These are phyloP conservation scores for Tagetes patula DNA, from an alignment of 129 eudicot species.

Conservation along the genomic window DNA sequence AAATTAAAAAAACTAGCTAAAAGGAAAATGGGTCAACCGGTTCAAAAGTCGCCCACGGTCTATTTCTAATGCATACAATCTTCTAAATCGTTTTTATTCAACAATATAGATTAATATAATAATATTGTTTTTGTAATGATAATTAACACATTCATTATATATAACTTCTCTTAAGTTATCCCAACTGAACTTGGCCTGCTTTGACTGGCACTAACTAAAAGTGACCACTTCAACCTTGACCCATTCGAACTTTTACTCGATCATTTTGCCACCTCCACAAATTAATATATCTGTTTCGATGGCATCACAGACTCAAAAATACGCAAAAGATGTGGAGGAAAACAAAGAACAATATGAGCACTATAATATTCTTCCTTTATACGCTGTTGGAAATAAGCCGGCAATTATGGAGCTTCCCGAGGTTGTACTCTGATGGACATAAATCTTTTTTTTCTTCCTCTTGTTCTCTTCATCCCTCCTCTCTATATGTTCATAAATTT, in stretches of 20 bases:
- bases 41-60: slow-evolving; percentile 1
- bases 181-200: background rate
- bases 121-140: background rate
- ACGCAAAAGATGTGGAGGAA: slow-evolving; percentile 82
- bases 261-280: background rate
- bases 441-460: slow-evolving; percentile 9
- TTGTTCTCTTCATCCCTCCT: background rate
- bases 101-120: background rate
- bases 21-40: background rate
- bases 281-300: background rate
- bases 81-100: background rate
- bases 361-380: slow-evolving; percentile 92
- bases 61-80: background rate
- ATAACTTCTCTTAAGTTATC: background rate
- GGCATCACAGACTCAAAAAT: slow-evolving; percentile 55
- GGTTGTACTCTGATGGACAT: slow-evolving; percentile 44
- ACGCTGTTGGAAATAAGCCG: slow-evolving; percentile 79
- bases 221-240: background rate
- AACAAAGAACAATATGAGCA: slow-evolving; percentile 81
- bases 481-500: background rate
- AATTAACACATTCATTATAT: background rate
- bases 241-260: background rate
- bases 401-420: slow-evolving; percentile 97
- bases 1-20: slow-evolving; percentile 5
- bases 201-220: background rate